Evolutionary conservation across 768 basidiomycete genomes (phyloP).

Genomic region (Cystobasidium ongulense): DNA sequence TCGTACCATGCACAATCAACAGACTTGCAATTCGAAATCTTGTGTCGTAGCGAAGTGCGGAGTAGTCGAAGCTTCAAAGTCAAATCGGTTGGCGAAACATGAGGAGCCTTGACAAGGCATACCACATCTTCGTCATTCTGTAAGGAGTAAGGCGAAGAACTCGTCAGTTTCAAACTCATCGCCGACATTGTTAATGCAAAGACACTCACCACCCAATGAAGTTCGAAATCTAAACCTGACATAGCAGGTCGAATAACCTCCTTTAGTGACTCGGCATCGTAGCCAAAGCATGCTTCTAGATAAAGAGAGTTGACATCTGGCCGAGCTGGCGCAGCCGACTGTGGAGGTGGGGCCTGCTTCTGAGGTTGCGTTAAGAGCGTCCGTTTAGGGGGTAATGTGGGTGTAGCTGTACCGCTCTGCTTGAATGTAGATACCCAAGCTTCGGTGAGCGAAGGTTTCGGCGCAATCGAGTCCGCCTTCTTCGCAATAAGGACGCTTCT

Average conservation of each 20-base stretch:
- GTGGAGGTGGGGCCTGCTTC: background rate
- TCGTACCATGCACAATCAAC: constrained; percentile 23
- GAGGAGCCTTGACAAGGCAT: background rate
- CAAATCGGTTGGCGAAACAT: background rate
- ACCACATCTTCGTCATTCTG: constrained; percentile 41
- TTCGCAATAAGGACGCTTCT: constrained; percentile 45
- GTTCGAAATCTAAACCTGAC: constrained; percentile 30
- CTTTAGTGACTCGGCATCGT: constrained; percentile 34
- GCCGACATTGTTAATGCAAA: background rate
- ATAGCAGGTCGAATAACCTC: constrained; percentile 34
- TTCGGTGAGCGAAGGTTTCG: constrained; percentile 34
- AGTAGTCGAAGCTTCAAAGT: constrained; percentile 22
- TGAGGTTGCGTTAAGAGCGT: constrained; percentile 12
- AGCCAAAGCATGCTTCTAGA: constrained; percentile 40
- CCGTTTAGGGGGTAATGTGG: background rate
- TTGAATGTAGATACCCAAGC: constrained; percentile 25
- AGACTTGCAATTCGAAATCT: background rate
- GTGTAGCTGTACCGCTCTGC: background rate
- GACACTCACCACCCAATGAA: constrained; percentile 37
- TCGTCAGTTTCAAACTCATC: background rate
- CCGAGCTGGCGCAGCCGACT: constrained; percentile 30
- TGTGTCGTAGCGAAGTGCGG: constrained; percentile 7
- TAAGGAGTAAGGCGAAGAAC: background rate
- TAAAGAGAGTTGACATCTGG: constrained; percentile 37
- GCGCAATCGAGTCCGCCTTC: constrained; percentile 33